A percentile compares a stretch with the other conserved stretches of the same genome.
These are phyloP conservation scores for Chloropicon primus DNA, from an alignment of 139 green algal genomes.

Conservation along the genomic window DNA sequence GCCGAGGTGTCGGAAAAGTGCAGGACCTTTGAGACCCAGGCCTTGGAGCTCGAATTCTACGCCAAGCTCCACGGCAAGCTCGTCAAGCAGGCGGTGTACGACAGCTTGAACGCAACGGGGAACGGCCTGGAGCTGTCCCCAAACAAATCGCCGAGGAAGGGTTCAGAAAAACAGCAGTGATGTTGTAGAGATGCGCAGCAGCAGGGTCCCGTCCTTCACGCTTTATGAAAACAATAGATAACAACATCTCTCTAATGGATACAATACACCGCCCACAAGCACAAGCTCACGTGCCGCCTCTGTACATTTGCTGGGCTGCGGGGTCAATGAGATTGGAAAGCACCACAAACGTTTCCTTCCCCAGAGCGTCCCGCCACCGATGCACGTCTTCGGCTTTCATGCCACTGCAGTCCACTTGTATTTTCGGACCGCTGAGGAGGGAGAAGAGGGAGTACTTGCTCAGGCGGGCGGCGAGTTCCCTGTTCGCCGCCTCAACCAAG, in stretches of 20 bases:
- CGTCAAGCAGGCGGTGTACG: not conserved
- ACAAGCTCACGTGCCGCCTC: not conserved
- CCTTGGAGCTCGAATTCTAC: not conserved
- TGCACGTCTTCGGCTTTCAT: not conserved
- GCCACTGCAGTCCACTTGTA: not conserved
- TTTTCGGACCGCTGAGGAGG: not conserved
- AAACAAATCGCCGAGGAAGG: not conserved
- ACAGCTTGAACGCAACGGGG: not conserved
- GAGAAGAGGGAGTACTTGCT: not conserved
- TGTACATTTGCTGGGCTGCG: not conserved
- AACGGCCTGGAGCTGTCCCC: not conserved
- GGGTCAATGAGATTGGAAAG: not conserved
- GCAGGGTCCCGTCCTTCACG: too few species aligned
- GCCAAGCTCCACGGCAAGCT: not conserved
- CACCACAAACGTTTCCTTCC: not conserved
- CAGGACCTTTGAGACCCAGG: not conserved
- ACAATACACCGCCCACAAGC: not conserved
- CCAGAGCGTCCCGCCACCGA: not conserved
- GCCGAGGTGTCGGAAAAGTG: not conserved
- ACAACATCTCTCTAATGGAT: not conserved
- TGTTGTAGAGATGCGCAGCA: not conserved
- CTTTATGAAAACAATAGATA: not conserved
- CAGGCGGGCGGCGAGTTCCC: not conserved
- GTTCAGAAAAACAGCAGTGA: not conserved
- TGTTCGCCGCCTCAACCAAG: not conserved